Percentiles rank a stretch among this genome's conserved stretches.
Evolutionary conservation across 2,329 filamentous ascomycete species (phyloP).

Genomic region (Helminthosporium solani): DNA sequence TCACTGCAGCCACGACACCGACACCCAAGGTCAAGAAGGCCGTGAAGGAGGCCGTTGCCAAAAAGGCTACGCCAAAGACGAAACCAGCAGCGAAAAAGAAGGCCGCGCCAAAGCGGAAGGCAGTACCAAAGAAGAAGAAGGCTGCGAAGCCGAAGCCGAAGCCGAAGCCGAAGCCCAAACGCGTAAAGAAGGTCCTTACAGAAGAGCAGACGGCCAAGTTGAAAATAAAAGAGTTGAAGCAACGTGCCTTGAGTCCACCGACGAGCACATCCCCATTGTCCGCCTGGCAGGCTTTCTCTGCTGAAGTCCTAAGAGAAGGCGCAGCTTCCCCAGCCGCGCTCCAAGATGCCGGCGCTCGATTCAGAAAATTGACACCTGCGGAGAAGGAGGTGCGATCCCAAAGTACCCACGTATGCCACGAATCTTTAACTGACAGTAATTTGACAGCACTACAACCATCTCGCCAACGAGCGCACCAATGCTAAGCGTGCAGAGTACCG

Average conservation of each 20-base stretch:
- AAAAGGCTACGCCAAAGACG: constrained; percentile 5
- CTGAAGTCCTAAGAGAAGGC: constrained; percentile 15
- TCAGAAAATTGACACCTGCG: constrained; percentile 32
- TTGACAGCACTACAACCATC: constrained; percentile 54
- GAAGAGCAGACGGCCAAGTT: constrained; percentile 31
- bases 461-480: constrained; percentile 50
- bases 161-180: constrained; percentile 10
- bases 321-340: neutral
- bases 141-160: constrained; percentile 22
- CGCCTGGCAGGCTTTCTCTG: constrained; percentile 30
- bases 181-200: constrained; percentile 27
- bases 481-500: constrained; percentile 49
- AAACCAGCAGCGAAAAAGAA: constrained; percentile 10
- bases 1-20: constrained; percentile 38
- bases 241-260: constrained; percentile 42
- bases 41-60: constrained; percentile 23
- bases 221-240: constrained; percentile 36
- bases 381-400: constrained; percentile 31
- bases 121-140: constrained; percentile 29
- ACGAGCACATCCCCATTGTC: neutral
- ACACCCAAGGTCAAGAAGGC: constrained; percentile 32
- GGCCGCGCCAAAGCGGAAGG: constrained; percentile 12
- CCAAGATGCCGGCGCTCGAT: constrained; percentile 15
- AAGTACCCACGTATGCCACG: neutral
- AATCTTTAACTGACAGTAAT: constrained; percentile 4